Evolutionary conservation across 495 filamentous ascomycete genomes (phyloP), one percentile per base, ranked within the genome.

Genomic region (Xylaria palmicola): DNA sequence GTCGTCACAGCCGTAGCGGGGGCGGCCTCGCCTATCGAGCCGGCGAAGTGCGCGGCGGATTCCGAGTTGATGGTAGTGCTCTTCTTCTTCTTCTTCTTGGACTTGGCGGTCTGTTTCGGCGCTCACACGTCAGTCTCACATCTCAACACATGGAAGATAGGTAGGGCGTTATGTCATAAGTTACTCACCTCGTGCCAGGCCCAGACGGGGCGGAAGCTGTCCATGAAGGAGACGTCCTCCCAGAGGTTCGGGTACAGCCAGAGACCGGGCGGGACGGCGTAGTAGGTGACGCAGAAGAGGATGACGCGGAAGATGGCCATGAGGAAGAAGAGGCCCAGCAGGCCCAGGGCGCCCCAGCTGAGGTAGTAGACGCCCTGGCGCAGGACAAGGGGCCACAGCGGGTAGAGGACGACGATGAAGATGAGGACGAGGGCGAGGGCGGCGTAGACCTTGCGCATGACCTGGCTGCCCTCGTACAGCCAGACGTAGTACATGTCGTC

Each of bases 181-280:
- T 32, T 48, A 73, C 81, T 66, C 74, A 96, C 94, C 88, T 98
- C 92, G 74, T 98, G 94, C 95, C 95, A 99, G 51, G 90, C 95
- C 93, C 95, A 98, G 34, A 94, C 73, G 26, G 95, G 95, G 76
- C 89, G 89, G 81, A 99, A 99, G 75, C 90, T 95, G 62, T 99
- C 95, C 69, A 98, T 88, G 75, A 99, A 97, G 7, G 93, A 94
- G 44, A 99, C 95, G 72, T 99, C 95, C 75, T 98, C 95, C 76
- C 97, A 99, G 20, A 99, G 74, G 71, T 99, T 99, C 45, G 95
- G 95, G 80, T 92, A 99, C 45, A 99, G 81, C 95, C 95, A 99
- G 29, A 99, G 80, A 63, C 95, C 95, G 1, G 93, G 94, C 13
- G 92, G 81, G 9, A 86, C 82, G 7, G 84, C 80, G 69, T 98